Evolutionary conservation across 441 rosid genomes (phyloP), one percentile per base, ranked within the genome.

Genomic region (Bruguiera hainesii): DNA sequence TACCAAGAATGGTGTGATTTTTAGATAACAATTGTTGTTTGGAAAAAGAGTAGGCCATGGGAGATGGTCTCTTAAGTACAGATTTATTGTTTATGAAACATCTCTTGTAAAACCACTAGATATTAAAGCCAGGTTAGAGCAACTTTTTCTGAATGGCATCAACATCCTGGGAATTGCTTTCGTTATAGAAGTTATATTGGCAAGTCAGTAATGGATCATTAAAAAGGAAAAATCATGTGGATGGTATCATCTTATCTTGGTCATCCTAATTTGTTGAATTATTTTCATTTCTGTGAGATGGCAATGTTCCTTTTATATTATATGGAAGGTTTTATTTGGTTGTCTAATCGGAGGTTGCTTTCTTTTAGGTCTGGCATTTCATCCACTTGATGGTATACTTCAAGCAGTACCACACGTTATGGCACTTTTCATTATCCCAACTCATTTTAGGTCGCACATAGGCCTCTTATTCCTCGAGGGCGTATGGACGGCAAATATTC

Each of bases 341-440:
- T 19, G 26, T 63, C 55, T 37, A 35, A 65, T 23, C 18, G 28
- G 56, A 70, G 65, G 30, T 48, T 21, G 50, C 42, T 62, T 72
- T 63, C 25, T 72, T 56, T 73, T 83, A 91, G 97, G 98, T 74
- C 79, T 93, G 84, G 98, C 98, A 4, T 87, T 93, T 75, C 91
- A 93, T 73, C 98, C 98, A 4, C n/a, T 93, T 29, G 97, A 93
- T 26, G 98, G 98, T 67, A 91, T 93, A 69, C 89, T 93, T 37
- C 98, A 93, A 75, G 98, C 98, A 37, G 68, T 81, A 42, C 97
- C 98, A 3, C 98, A 93, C 82, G 96, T 83, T 30, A 16, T 86
- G 15, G 89, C 91, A n/a, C 87, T 91, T 29, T 87, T 89, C 71
- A 58, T 90, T 8, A 78, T 93, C 39, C 97, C 98, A 5, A 84